These are phyloP conservation scores for Ceratocystis destructans DNA, from an alignment of 2,329 filamentous ascomycete species.

Conservation along the genomic window DNA sequence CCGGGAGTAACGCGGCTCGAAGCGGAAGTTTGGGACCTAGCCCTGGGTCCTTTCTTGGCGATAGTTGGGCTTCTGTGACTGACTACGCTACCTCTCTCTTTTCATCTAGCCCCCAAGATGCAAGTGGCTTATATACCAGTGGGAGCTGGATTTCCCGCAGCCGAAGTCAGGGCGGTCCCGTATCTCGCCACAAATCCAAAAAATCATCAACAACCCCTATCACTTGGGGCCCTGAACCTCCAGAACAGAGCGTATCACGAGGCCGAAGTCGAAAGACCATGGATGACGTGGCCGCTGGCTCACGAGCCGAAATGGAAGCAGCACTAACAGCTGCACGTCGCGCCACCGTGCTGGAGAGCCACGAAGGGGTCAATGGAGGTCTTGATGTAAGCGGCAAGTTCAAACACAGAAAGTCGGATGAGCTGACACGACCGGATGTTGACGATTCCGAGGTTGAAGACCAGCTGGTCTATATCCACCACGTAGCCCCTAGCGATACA, in stretches of 20 bases:
- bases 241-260: conserved; percentile 22
- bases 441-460: conserved; percentile 51
- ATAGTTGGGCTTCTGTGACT: conserved; percentile 18
- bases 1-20: not conserved
- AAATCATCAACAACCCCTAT: conserved; percentile 17
- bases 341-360: conserved; percentile 46
- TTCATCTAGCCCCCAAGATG: conserved; percentile 7
- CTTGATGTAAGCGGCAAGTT: conserved; percentile 39
- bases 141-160: conserved; percentile 8
- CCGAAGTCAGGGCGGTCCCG: conserved; percentile 2
- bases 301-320: conserved; percentile 39
- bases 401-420: conserved; percentile 58
- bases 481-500: conserved; percentile 69
- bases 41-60: conserved; percentile 15
- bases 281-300: conserved; percentile 41
- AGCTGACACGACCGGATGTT: conserved; percentile 27
- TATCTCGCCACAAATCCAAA: not conserved
- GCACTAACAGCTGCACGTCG: conserved; percentile 42
- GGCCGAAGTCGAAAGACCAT: conserved; percentile 21
- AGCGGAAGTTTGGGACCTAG: conserved; percentile 11
- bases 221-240: conserved; percentile 41
- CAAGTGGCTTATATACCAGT: not conserved
- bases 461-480: conserved; percentile 80
- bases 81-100: conserved; percentile 18
- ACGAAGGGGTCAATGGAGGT: conserved; percentile 45